Evolutionary conservation across 192 early-diverging fungal species (phyloP), one percentile per base, ranked within the genome.

Genomic region (Backusella luteola): DNA sequence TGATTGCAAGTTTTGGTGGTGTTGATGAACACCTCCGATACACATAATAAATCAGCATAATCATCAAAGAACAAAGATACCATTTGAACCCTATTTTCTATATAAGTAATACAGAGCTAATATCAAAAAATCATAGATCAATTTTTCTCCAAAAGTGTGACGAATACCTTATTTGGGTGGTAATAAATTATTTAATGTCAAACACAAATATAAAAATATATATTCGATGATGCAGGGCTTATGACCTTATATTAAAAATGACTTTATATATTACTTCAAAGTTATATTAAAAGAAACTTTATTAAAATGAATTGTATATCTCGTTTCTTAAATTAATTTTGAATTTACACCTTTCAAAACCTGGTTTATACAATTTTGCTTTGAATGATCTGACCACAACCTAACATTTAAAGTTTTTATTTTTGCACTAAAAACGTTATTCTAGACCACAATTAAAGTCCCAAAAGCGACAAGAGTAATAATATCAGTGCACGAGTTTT

Each of bases 401-500:
- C 19, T n/a, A 56, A 56, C 1, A n/a, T 11, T 56, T 56, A 23
- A 21, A 9, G 8, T 29, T 59, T 56, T 59, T 59, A 6, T 29
- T 59, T 59, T 29, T 26, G 23, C 7, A 26, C 56, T 59, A 26
- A 59, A 59, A 59, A 29, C 23, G 9, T 14, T 59, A 26, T 59
- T 59, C 23, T 63, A 63, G 56, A 26, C 56, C 23, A 53, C 52
- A 23, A 53, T 23, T 32, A 21, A 21, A 53, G 11, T 0, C 38
- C 11, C 8, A 39, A 39, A 39, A 9, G 21, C 2, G 19, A 53
- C 3, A 26, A 17, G 15, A 19, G 1, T 49, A n/a, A 14, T 44
- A 6, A 59, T 29, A 63, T 63, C 56, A 63, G 26, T 63, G 21
- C 56, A 59, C 53, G 53, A 59, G 53, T 63, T 63, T 63, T 63